Base-by-base conservation (phyloP, 192 early-diverging fungal genomes). In the Coemansia erecta region DNA sequence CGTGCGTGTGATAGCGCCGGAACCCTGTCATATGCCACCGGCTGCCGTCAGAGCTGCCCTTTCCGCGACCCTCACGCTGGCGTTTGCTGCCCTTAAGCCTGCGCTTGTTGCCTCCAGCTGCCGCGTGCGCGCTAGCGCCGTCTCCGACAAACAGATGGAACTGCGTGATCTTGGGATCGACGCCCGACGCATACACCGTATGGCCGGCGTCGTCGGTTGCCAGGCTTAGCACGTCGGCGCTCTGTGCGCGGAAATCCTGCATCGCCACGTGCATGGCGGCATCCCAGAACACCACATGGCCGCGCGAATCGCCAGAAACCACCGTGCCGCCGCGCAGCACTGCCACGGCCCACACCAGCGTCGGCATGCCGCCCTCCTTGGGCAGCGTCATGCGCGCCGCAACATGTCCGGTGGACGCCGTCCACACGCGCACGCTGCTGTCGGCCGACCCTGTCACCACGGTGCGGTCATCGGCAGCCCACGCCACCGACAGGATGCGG, bases 1-100 rank as follows among this genome's bases (percentile, higher is more conserved):
- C 96, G 68, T 98, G 93, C 14, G 89, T 89, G 72, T 98, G 96
- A 75, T 90, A 95, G 54, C 93, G 85, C 49, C 92, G 85, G 59
- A 89, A 85, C 13, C 90, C 92, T n/a, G 90, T 77, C 40, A 90
- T 63, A 19, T 95, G 81, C 94, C 94, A 98, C 23, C 85, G 71
- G 50, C 5, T 37, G 3, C 35, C 35, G 35, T 37, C 35, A 1
- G 35, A 7, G 10, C 35, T 37, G 35, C 35, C 35, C 10, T 37
- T 37, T 37, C 35, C 35, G 35, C 58, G 33, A 37, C 43, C 26
- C 41, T 63, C 51, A 2, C 40, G 31, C n/a, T 10, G 4, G 22
- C 35, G 35, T 7, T 37, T 37, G 35, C 35, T 37, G 10, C 35
- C 35, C 35, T 11, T 37, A 11, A 7, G 35, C 8, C 35, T 37